Percentiles rank a stretch among this genome's conserved stretches.
Evolutionary conservation across 2,329 filamentous ascomycete genomes (phyloP).

Genomic region (Nothopassalora personata): DNA sequence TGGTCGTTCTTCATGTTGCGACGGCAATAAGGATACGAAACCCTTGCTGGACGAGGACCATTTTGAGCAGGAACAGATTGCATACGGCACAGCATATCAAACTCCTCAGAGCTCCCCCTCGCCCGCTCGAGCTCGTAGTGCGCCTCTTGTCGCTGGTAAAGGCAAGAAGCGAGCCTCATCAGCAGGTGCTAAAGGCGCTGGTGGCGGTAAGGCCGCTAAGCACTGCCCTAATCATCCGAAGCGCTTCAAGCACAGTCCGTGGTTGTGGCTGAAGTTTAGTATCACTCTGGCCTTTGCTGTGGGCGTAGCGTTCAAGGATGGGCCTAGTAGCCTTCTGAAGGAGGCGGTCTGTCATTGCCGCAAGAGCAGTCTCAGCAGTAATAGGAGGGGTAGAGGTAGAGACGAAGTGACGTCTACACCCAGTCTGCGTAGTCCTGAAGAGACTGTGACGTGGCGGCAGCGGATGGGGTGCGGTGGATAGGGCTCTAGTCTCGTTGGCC

Average conservation of each 20-base stretch:
- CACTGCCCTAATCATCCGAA: conserved; percentile 10
- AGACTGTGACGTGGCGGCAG: neutral
- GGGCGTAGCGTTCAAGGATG: conserved; percentile 44
- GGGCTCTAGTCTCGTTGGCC: neutral
- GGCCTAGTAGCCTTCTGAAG: conserved; percentile 39
- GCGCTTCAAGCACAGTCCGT: conserved; percentile 30
- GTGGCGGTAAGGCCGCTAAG: conserved; percentile 4
- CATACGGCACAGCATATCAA: conserved; percentile 23
- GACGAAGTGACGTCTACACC: neutral
- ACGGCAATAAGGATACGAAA: neutral
- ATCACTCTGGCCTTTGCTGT: conserved; percentile 45
- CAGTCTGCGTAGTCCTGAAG: neutral
- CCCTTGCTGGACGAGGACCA: conserved; percentile 10
- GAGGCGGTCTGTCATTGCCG: conserved; percentile 15
- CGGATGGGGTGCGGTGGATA: neutral
- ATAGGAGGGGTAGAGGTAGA: conserved; percentile 51
- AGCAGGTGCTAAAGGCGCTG: conserved; percentile 5
- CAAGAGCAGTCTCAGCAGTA: conserved; percentile 80
- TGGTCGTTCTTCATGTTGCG: neutral
- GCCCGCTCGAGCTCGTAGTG: conserved; percentile 1
- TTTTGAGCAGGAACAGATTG: conserved; percentile 10
- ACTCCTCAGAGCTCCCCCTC: conserved; percentile 16
- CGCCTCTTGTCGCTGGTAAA: conserved; percentile 17
- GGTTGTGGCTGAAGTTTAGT: conserved; percentile 46
- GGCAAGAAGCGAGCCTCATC: conserved; percentile 23